Base-by-base conservation (phyloP, 2,329 filamentous ascomycete species). In the Apiospora arundinis region DNA sequence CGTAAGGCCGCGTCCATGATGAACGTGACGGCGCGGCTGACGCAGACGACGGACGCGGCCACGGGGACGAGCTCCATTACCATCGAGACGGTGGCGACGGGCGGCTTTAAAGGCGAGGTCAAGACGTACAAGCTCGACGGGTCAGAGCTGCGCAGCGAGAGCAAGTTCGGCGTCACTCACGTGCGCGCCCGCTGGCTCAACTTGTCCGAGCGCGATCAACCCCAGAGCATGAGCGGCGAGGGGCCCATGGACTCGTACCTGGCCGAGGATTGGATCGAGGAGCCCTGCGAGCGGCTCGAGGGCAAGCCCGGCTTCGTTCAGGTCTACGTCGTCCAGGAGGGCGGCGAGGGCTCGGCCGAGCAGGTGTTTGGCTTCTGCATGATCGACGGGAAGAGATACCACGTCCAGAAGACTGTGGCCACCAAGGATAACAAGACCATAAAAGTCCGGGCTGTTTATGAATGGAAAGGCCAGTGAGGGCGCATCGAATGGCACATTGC, bases 61-160 rank as follows among this genome's bases (percentile, higher is more conserved):
- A 46, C n/a, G 14, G 65, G 40, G 8, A 45, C 44, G 1, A 8
- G 37, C 42, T 67, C 65, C n/a, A 67, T 67, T 40, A 45, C 40
- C n/a, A 46, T 67, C 28, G 65, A 67, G n/a, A 67, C 65, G 40
- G 32, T 40, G 18, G 65, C 65, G 12, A 67, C 65, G 65, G 44
- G 65, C 65, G 65, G 40, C 42, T 44, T 67, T 40, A 67, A 67
- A 25, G 65, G 65, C n/a, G 65, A 67, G 65, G 28, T 12, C 65
- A 67, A 67, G 65, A 67, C 65, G 40, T 67, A 67, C 42, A 67
- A 44, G 65, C 65, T 67, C 5, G 65, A 67, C 65, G 65, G 65
- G 0, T 44, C 65, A 1, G 65, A 67, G 65, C 2, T 46, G 65
- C 65, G 65, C 65, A 67, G 40, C 40, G 44, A 46, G 40, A 32